These are phyloP conservation scores for Trichoderma sp. DNA, from an alignment of 2,329 filamentous ascomycete species.

Conservation along the genomic window DNA sequence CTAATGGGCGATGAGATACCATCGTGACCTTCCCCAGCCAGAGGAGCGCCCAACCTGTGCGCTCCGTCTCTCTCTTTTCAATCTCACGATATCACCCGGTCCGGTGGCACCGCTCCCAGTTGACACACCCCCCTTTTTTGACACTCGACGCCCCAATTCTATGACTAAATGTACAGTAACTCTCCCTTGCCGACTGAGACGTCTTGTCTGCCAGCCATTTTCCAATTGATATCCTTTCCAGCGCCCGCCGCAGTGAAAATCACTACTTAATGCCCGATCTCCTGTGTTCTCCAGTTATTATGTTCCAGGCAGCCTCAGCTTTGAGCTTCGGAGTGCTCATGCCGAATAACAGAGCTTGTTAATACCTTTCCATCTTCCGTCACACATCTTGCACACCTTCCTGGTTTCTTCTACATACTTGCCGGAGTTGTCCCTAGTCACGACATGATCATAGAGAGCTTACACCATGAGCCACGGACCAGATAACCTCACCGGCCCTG, in stretches of 20 bases:
- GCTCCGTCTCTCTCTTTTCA: not conserved
- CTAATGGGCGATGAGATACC: conserved; percentile 15
- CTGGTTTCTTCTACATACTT: not conserved
- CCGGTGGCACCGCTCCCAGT: not conserved
- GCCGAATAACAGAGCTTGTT: not conserved
- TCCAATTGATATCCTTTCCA: not conserved
- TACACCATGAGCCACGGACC: conserved; percentile 11
- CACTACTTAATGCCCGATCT: conserved; percentile 17
- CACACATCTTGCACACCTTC: not conserved
- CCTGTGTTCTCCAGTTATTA: conserved; percentile 13
- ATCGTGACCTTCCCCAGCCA: conserved; percentile 8
- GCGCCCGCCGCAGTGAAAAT: not conserved
- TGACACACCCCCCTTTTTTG: conserved; percentile 9
- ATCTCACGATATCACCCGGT: conserved; percentile 4
- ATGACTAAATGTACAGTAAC: conserved; percentile 24
- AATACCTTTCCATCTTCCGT: not conserved
- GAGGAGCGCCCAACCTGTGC: not conserved
- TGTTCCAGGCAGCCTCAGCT: conserved; percentile 13
- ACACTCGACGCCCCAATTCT: conserved; percentile 3
- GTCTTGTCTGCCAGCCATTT: conserved; percentile 19
- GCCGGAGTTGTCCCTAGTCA: not conserved
- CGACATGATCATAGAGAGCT: conserved; percentile 3
- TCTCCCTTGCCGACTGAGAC: conserved; percentile 32
- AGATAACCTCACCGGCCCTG: conserved; percentile 11
- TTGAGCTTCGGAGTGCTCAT: not conserved